Conservation (phyloP, 2,329 filamentous ascomycete species). For the Intubia oerlemansii region DNA sequence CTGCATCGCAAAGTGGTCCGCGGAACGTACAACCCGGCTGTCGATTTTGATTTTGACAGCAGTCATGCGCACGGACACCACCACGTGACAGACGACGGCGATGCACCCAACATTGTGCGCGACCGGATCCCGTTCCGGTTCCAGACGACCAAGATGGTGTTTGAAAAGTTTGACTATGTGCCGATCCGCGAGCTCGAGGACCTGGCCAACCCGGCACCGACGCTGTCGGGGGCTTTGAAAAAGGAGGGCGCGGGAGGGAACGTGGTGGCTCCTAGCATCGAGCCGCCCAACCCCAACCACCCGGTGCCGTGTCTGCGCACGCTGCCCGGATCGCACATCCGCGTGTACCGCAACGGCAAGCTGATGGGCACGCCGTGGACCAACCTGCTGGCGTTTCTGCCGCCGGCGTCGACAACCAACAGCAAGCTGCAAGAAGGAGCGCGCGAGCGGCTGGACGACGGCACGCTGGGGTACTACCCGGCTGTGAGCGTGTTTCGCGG, state of each 20-base stretch:
- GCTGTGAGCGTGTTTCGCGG: slow-evolving; percentile 82
- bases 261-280: slow-evolving; percentile 19
- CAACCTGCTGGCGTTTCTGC: slow-evolving; percentile 73
- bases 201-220: slow-evolving; percentile 46
- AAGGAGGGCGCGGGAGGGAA: too few species aligned
- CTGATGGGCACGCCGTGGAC: slow-evolving; percentile 75
- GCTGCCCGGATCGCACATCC: slow-evolving; percentile 67
- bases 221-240: slow-evolving; percentile 16
- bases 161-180: slow-evolving; percentile 81
- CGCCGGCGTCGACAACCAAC: slow-evolving; percentile 63
- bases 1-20: slow-evolving; percentile 77
- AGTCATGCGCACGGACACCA: too few species aligned
- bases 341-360: slow-evolving; percentile 80
- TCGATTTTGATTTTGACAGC: slow-evolving; percentile 47
- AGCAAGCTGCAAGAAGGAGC: slow-evolving; percentile 52
- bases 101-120: slow-evolving; percentile 55
- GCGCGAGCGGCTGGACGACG: slow-evolving; percentile 77
- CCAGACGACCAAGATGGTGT: slow-evolving; percentile 70
- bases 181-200: slow-evolving; percentile 77
- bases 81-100: too few species aligned
- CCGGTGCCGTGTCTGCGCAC: slow-evolving; percentile 57
- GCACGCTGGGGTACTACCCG: slow-evolving; percentile 87
- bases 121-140: slow-evolving; percentile 90
- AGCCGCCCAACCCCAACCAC: slow-evolving; percentile 51
- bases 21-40: slow-evolving; percentile 69